These are phyloP conservation scores for Lipomyces lipofer DNA, from an alignment of 805 yeast genomes.

Conservation along the genomic window DNA sequence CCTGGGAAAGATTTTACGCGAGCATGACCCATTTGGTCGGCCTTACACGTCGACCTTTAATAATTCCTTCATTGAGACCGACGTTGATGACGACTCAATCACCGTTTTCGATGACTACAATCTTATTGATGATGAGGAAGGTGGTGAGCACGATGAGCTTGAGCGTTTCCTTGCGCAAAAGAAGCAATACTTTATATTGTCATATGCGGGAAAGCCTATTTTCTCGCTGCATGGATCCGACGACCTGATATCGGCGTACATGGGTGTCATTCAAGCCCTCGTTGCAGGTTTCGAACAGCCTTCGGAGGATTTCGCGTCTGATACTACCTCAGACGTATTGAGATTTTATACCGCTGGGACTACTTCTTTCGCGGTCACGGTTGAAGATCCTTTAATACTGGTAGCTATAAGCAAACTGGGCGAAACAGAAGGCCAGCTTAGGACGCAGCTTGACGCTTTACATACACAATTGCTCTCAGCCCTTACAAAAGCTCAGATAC, in stretches of 20 bases:
- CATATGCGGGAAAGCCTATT: conserved; percentile 86
- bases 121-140: conserved; percentile 32
- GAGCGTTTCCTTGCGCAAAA: conserved; percentile 41
- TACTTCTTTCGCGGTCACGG: conserved; percentile 57
- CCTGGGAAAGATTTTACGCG: conserved; percentile 20
- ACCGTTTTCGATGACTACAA: conserved; percentile 35
- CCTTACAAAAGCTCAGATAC: conserved; percentile 74
- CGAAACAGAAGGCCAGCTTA: conserved; percentile 43
- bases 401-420: conserved; percentile 56
- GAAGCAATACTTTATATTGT: conserved; percentile 77
- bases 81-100: conserved; percentile 27
- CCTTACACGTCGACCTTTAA: conserved; percentile 20
- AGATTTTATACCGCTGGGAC: conserved; percentile 50
- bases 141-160: conserved; percentile 28
- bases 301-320: conserved; percentile 32
- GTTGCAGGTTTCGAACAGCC: conserved; percentile 61
- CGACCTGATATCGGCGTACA: conserved; percentile 63
- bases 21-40: conserved; percentile 23
- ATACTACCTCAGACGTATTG: conserved; percentile 17
- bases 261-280: conserved; percentile 80
- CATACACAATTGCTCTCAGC: conserved; percentile 81
- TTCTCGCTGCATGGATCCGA: conserved; percentile 76
- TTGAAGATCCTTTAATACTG: conserved; percentile 67
- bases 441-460: conserved; percentile 67
- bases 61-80: conserved; percentile 30